These are phyloP conservation scores for Cubamyces lactineus DNA, from an alignment of 768 basidiomycete species.

Conservation along the genomic window DNA sequence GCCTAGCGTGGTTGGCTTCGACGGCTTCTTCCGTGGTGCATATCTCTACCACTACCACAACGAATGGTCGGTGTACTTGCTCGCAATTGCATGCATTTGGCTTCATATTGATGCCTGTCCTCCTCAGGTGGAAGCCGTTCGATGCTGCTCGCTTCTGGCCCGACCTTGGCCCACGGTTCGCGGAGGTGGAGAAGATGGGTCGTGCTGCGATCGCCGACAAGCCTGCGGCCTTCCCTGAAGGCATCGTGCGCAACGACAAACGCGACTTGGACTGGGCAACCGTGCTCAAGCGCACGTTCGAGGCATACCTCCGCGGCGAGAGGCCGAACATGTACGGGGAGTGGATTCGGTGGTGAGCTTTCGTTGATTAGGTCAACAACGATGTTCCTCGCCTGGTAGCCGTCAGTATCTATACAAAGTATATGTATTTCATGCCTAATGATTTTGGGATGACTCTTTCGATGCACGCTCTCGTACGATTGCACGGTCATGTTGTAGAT, in stretches of 20 bases:
- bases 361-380: neutral
- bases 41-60: slow-evolving; percentile 97
- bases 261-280: slow-evolving; percentile 91
- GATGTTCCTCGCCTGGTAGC: too few relatives aligned
- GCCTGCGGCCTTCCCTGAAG: slow-evolving; percentile 1
- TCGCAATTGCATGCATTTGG: neutral
- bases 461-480: neutral
- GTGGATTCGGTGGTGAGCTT: slow-evolving; percentile 51
- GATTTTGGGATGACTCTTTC: neutral
- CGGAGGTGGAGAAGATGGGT: slow-evolving; percentile 69
- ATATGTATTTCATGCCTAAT: slow-evolving; percentile 13
- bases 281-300: slow-evolving; percentile 94
- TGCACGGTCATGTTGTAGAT: slow-evolving; percentile 3
- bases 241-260: slow-evolving; percentile 52
- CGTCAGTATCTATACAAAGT: neutral
- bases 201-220: slow-evolving; percentile 42
- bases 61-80: slow-evolving; percentile 62
- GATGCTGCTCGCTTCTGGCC: slow-evolving; percentile 92
- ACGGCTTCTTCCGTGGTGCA: slow-evolving; percentile 94
- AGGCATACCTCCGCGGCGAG: slow-evolving; percentile 90
- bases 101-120: neutral
- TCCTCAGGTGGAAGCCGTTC: slow-evolving; percentile 92
- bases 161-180: slow-evolving; percentile 83
- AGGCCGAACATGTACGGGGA: slow-evolving; percentile 96
- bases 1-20: slow-evolving; percentile 85